These are phyloP conservation scores for Isabelozyma rhagii DNA, from an alignment of 805 yeast genomes.

Conservation along the genomic window DNA sequence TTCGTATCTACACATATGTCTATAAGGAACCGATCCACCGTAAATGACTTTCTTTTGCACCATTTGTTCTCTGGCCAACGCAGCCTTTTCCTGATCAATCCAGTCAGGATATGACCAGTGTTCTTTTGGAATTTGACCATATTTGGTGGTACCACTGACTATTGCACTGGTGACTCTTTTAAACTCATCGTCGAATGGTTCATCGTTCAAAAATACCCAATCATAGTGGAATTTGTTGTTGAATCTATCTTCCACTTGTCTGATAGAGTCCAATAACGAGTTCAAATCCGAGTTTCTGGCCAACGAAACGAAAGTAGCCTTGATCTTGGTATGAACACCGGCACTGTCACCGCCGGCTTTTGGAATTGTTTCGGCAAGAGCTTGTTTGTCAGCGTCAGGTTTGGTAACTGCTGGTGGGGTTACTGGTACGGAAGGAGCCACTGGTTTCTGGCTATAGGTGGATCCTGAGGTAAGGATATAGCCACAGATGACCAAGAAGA, in stretches of 20 bases:
- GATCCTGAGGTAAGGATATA: conserved; percentile 36
- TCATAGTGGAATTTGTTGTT: conserved; percentile 79
- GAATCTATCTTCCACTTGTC: conserved; percentile 86
- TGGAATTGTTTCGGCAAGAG: conserved; percentile 2
- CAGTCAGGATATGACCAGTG: conserved; percentile 88
- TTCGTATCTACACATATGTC: conserved; percentile 93
- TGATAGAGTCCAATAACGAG: conserved; percentile 59
- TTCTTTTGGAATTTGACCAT: conserved; percentile 76
- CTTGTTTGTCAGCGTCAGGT: conserved; percentile 1
- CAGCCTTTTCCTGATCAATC: conserved; percentile 76
- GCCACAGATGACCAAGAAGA: conserved; percentile 33
- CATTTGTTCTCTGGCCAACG: conserved; percentile 58
- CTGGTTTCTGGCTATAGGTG: conserved; percentile 11
- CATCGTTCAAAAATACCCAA: conserved; percentile 94
- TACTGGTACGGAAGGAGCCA: neutral
- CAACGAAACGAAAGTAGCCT: conserved; percentile 70
- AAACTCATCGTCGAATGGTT: conserved; percentile 78
- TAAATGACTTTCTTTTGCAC: conserved; percentile 56
- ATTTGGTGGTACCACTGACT: conserved; percentile 73
- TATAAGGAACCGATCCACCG: conserved; percentile 71
- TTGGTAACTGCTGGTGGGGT: neutral
- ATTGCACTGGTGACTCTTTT: conserved; percentile 61
- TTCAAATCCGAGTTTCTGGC: conserved; percentile 75
- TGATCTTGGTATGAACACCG: neutral
- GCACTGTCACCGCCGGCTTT: neutral